These are phyloP conservation scores for Senna siamea DNA, from an alignment of 306 rosid species.

Conservation along the genomic window DNA sequence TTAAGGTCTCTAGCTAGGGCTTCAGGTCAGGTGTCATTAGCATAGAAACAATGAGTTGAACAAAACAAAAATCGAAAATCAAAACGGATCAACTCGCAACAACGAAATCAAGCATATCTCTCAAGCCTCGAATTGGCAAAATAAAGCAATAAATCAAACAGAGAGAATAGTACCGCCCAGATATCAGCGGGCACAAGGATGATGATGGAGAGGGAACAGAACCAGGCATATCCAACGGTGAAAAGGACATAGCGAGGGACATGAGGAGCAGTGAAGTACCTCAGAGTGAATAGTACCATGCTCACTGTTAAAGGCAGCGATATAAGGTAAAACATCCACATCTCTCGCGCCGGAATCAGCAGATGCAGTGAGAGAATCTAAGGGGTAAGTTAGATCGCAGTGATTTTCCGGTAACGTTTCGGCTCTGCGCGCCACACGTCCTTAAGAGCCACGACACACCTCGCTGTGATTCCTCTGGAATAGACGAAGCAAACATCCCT, in stretches of 20 bases:
- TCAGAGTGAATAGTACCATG: slow-evolving; percentile 77
- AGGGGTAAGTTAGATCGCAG: slow-evolving; percentile 39
- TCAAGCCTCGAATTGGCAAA: neutral
- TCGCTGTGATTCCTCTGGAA: neutral
- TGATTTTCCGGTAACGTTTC: neutral
- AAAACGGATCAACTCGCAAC: neutral
- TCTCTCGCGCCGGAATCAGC: slow-evolving; percentile 38
- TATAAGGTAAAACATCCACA: slow-evolving; percentile 99
- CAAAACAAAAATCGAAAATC: neutral
- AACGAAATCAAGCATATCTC: neutral
- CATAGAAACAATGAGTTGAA: neutral
- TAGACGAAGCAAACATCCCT: no score
- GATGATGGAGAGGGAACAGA: slow-evolving; percentile 87
- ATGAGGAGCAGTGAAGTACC: slow-evolving; percentile 82
- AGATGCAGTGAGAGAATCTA: neutral
- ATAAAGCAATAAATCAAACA: neutral
- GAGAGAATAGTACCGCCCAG: slow-evolving; percentile 70
- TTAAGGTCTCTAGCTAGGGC: neutral
- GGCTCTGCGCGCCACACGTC: slow-evolving; percentile 30
- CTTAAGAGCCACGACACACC: neutral
- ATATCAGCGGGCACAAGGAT: slow-evolving; percentile 95
- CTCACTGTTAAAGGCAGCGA: slow-evolving; percentile 83
- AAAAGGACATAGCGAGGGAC: slow-evolving; percentile 86
- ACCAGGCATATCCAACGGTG: slow-evolving; percentile 96
- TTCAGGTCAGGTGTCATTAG: neutral